phyloP scores from a whole-genome alignment of 768 basidiomycete species.

The Suillus weaverae region DNA sequence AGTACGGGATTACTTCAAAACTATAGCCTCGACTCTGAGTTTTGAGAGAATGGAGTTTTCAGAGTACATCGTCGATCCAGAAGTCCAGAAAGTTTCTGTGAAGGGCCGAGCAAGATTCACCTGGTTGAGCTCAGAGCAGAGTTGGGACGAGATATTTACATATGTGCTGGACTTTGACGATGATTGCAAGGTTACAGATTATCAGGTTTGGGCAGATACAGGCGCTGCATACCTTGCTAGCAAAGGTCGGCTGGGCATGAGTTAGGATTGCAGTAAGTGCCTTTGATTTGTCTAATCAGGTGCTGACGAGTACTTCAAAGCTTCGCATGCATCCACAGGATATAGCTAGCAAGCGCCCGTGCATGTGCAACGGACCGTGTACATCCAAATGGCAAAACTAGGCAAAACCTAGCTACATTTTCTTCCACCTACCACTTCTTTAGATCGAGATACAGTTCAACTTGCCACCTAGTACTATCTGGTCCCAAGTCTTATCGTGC shows the following conservation, averaged over 20 bases:
- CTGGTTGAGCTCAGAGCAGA: slow-evolving; percentile 52
- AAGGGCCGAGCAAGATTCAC: slow-evolving; percentile 57
- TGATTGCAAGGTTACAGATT: slow-evolving; percentile 51
- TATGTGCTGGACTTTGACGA: slow-evolving; percentile 64
- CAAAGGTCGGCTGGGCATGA: slow-evolving; percentile 39
- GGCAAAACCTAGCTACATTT: neutral
- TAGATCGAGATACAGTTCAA: neutral
- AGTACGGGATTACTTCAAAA: slow-evolving; percentile 49
- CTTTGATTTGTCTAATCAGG: neutral
- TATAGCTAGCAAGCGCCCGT: neutral
- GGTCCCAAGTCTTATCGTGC: neutral
- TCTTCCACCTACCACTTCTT: neutral
- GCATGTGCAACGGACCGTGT: neutral
- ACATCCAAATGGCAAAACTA: neutral
- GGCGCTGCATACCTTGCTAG: slow-evolving; percentile 63
- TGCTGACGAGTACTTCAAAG: neutral
- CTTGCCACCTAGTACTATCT: neutral
- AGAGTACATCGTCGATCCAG: slow-evolving; percentile 54
- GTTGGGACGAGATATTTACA: slow-evolving; percentile 62
- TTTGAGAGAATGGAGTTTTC: slow-evolving; percentile 56
- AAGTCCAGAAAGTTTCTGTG: slow-evolving; percentile 50
- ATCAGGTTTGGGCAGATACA: slow-evolving; percentile 71
- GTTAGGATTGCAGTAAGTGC: slow-evolving; percentile 10
- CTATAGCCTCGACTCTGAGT: slow-evolving; percentile 44
- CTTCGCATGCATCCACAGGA: too few species aligned